phyloP scores from a whole-genome alignment of 768 basidiomycete genomes.

The Russula virescens region DNA sequence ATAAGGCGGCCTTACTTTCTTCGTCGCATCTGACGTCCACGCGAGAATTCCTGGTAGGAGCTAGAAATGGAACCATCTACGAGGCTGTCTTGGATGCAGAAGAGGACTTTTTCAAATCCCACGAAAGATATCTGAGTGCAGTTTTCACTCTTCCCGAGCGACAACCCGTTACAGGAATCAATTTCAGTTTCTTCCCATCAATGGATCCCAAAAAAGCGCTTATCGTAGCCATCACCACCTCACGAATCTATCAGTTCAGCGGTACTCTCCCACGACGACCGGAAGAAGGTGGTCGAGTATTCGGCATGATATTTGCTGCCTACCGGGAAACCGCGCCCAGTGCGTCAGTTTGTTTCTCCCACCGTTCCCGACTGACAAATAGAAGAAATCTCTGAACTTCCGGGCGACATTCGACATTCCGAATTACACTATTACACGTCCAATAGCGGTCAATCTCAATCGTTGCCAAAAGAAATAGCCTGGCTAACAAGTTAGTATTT shows the following conservation, averaged over 20 bases:
- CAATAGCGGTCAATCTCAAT: conserved; percentile 61
- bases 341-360: conserved; percentile 35
- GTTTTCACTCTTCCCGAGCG: conserved; percentile 76
- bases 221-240: conserved; percentile 78
- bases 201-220: conserved; percentile 56
- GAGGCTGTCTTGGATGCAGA: conserved; percentile 87
- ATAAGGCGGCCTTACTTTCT: conserved; percentile 58
- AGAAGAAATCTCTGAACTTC: conserved; percentile 85
- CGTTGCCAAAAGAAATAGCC: conserved; percentile 68
- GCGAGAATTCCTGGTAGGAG: conserved; percentile 81
- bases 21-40: conserved; percentile 68
- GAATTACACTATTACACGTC: conserved; percentile 77
- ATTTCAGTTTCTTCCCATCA: conserved; percentile 70
- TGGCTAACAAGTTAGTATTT: conserved; percentile 82
- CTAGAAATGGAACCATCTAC: conserved; percentile 77
- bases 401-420: conserved; percentile 67
- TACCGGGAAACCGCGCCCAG: conserved; percentile 80
- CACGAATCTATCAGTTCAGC: conserved; percentile 86
- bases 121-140: conserved; percentile 69
- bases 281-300: conserved; percentile 73
- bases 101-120: conserved; percentile 88
- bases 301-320: conserved; percentile 63
- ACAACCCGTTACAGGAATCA: conserved; percentile 79
- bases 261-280: conserved; percentile 60
- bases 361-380: conserved; percentile 25